Evolutionary conservation across 805 yeast genomes (phyloP).

Genomic region (Lachancea thermotolerans): DNA sequence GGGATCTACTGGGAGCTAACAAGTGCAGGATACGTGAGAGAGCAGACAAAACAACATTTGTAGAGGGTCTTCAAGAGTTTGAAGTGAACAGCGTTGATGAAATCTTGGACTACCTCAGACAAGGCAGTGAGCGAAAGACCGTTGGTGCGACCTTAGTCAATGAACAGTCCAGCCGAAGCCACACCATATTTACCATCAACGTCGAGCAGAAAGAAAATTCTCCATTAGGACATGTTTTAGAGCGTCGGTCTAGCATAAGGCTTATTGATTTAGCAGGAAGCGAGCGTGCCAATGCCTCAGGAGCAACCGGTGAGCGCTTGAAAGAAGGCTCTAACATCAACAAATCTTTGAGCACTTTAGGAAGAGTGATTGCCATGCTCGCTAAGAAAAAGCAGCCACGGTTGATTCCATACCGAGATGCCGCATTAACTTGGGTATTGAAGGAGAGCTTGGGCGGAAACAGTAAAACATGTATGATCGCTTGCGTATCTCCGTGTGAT

Average conservation of each 20-base stretch:
- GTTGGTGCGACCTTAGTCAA: conserved; percentile 73
- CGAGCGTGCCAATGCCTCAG: conserved; percentile 59
- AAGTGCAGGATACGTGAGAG: conserved; percentile 56
- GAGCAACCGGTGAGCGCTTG: conserved; percentile 53
- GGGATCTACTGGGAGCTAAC: conserved; percentile 49
- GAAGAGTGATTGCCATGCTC: conserved; percentile 53
- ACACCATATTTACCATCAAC: conserved; percentile 64
- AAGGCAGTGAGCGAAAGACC: conserved; percentile 52
- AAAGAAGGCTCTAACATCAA: conserved; percentile 75
- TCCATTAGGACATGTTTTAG: conserved; percentile 37
- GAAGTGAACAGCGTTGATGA: conserved; percentile 43
- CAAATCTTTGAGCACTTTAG: conserved; percentile 69
- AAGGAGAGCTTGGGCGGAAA: conserved; percentile 77
- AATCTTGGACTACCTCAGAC: conserved; percentile 39
- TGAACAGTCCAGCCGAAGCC: conserved; percentile 68
- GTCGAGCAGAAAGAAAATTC: conserved; percentile 51
- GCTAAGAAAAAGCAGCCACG: conserved; percentile 36
- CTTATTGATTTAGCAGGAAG: conserved; percentile 82
- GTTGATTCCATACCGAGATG: conserved; percentile 66
- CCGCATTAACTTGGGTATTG: conserved; percentile 65
- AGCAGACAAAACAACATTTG: conserved; percentile 62
- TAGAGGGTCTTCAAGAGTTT: conserved; percentile 56
- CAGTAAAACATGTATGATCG: conserved; percentile 83
- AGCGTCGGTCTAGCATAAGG: conserved; percentile 52
- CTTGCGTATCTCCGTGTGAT: conserved; percentile 75